Conservation (phyloP, 2,329 filamentous ascomycete genomes). For the Pseudocercospora musae region DNA sequence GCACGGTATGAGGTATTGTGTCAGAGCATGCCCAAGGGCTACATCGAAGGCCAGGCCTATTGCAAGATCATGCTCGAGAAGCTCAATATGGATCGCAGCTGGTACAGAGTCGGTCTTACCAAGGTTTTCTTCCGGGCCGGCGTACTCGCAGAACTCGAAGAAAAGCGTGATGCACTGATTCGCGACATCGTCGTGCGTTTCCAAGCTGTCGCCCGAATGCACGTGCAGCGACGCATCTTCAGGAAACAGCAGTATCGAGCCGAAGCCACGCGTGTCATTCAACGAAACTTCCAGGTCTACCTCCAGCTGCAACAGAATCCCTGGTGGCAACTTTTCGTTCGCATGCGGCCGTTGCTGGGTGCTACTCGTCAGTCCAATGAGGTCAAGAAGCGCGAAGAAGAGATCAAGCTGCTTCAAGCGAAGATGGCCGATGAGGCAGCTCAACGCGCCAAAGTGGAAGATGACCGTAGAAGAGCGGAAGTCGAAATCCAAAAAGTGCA, state of each 20-base stretch:
- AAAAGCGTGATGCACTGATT: conserved; percentile 88
- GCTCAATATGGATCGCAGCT: conserved; percentile 75
- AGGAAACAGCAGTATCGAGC: conserved; percentile 93
- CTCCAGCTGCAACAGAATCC: conserved; percentile 85
- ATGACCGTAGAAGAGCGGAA: conserved; percentile 83
- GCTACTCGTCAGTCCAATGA: conserved; percentile 88
- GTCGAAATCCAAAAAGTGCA: conserved; percentile 85
- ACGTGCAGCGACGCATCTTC: conserved; percentile 79
- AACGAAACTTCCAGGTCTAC: conserved; percentile 90
- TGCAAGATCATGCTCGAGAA: conserved; percentile 85
- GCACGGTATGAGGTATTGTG: conserved; percentile 95
- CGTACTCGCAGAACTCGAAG: conserved; percentile 93
- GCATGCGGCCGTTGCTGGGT: conserved; percentile 92
- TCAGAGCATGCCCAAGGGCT: conserved; percentile 79
- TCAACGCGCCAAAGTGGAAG: conserved; percentile 77
- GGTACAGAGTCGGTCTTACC: conserved; percentile 90
- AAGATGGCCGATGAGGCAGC: conserved; percentile 75
- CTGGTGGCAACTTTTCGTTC: conserved; percentile 94
- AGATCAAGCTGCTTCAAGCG: conserved; percentile 81
- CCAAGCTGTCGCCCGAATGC: conserved; percentile 87
- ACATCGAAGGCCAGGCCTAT: conserved; percentile 83
- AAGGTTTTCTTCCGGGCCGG: conserved; percentile 98
- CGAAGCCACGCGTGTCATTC: conserved; percentile 91
- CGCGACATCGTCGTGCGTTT: conserved; percentile 91
- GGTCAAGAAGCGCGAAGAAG: conserved; percentile 90